Base-by-base conservation (phyloP, 208 protist genomes). In the Giardia duodenalis region DNA sequence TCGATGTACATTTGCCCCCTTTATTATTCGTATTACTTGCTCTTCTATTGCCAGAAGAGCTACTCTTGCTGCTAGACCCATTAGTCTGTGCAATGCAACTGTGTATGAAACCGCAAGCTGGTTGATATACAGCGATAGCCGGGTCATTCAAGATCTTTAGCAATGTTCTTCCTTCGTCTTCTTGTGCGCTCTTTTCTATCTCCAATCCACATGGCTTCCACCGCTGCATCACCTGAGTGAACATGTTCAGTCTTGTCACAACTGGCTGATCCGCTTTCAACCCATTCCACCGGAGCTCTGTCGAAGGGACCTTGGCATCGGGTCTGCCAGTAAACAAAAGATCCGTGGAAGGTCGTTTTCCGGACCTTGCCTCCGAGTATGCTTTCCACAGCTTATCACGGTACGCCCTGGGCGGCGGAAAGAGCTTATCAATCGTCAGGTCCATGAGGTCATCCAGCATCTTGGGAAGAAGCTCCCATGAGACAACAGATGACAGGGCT, bases 371-470 rank as follows among this genome's bases (percentile, higher is more conserved):
- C 57, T 76, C 57, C 57, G 10, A 30, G 19, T 39, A 39, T 30
- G 30, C 10, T 76, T 76, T 10, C 10, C 10, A 10, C 19, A 76
- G 57, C 30, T 76, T 76, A 10, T 76, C 57, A 30, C 57, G 30
- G 30, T 10, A 76, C 10, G 57, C 30, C 57, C 57, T 76, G 10
- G 57, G 57, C 10, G 57, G 57, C 57, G 30, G 10, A 48, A 91
- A 91, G 22, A 2, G 44, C 1, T n/a, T 2, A 45, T 91, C 88
- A 1, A 91, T 91, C 1, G 43, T 47, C 2, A 91, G 2, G 43
- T 91, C 43, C 2, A 91, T 43, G 1, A 91, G 1, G 44, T 91
- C 88, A n/a, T 91, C 88, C 2, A 91, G 2, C 10, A 91, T 4
- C 1, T n/a, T 0, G 39, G 88, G 88, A 2, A 91, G 44, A 1